Percentiles rank a stretch among this genome's conserved stretches.
phyloP scores from a whole-genome alignment of 2,329 filamentous ascomycete genomes.

The Beauveria scarabaeidicola region DNA sequence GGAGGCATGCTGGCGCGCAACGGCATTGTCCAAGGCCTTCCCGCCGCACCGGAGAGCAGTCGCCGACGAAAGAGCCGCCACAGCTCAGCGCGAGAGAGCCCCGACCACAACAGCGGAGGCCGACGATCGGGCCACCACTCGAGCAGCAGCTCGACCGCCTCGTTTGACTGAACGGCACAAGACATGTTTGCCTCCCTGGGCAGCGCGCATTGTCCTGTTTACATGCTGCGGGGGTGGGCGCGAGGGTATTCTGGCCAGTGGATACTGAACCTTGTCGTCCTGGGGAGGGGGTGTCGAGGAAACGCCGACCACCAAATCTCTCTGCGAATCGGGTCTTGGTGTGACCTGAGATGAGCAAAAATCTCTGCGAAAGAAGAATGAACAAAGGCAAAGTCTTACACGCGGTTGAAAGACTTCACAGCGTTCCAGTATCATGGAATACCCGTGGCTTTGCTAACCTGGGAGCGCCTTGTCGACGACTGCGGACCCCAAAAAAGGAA shows the following conservation, averaged over 20 bases:
- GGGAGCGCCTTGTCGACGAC: neutral
- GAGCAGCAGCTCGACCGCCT: conserved; percentile 54
- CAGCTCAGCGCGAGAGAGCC: conserved; percentile 38
- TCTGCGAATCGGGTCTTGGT: neutral
- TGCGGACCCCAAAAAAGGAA: neutral
- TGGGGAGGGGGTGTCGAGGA: neutral
- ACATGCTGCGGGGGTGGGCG: neutral
- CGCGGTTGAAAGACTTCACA: conserved; percentile 31
- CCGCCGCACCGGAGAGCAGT: conserved; percentile 42
- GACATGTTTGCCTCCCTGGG: neutral
- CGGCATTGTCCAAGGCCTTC: conserved; percentile 59
- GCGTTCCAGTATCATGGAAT: conserved; percentile 24
- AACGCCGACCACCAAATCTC: neutral
- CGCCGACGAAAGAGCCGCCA: conserved; percentile 46
- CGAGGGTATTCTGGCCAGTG: neutral
- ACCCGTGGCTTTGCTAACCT: conserved; percentile 14
- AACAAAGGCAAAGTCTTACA: conserved; percentile 17
- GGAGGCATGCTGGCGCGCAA: conserved; percentile 77
- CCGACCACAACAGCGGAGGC: conserved; percentile 29
- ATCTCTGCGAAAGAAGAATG: neutral
- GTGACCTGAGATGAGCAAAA: neutral
- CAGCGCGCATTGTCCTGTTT: neutral
- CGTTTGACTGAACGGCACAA: conserved; percentile 39
- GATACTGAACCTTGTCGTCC: neutral
- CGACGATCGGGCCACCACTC: conserved; percentile 50